Evolutionary conservation across 2,329 filamentous ascomycete species (phyloP), one percentile per base, ranked within the genome.

Genomic region (Trichoderma sp.): DNA sequence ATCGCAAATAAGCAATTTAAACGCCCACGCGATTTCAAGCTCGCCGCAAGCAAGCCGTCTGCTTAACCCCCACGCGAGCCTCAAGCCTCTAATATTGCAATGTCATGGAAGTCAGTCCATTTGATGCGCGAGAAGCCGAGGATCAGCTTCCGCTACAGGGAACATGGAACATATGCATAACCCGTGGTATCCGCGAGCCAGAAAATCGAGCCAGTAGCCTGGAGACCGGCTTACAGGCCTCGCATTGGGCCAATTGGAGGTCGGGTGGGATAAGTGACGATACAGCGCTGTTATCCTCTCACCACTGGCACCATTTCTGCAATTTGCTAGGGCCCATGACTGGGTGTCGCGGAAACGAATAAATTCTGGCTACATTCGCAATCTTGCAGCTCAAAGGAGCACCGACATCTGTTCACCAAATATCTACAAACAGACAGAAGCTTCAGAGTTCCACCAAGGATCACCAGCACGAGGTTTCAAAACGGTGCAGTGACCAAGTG

Each of bases 1-100:
- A 46, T 49, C 46, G 46, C 46, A 24, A 24, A 49, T 49, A 49
- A 49, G 46, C 46, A 58, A 32, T 58, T 32, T 81, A 4, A n/a
- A 82, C 59, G 74, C 81, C 0, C 80, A 81, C 54, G 80, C 79
- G 30, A 76, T 83, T 32, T 72, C 77, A 4, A 81, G 81, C 0
- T 78, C 77, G 1, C 71, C 71, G 5, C 74, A 79, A 56, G 81
- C 81, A 3, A 81, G 80, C 8, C 76, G 76, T 21, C 82, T 81
- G 68, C 71, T 83, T 18, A 43, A 32, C 77, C 78, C 2, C 80
- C 80, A 0, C 66, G 76, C 7, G 67, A 79, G 18, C 76, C 77
- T 5, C 66, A 73, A 7, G 69, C 72, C 46, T 49, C 46, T 24
- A 24, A 24, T 49, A 2, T 49, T 10, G 46, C 46, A 24, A 49